Evolutionary conservation across 306 rosid genomes (phyloP), one percentile per base, ranked within the genome.

Genomic region (Purshia tridentata): DNA sequence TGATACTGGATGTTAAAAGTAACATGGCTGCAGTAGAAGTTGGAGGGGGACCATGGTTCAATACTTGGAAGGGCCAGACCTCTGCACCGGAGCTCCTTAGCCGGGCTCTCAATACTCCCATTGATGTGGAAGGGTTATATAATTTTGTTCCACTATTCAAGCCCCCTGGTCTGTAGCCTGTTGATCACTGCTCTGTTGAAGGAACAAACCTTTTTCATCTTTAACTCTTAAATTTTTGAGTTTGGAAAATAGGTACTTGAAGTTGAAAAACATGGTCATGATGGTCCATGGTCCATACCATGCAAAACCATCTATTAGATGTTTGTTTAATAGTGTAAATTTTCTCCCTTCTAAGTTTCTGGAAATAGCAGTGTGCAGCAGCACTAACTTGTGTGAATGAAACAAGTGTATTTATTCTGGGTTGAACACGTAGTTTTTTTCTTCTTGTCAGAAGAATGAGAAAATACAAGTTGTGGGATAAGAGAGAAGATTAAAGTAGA

Each of bases 11-110:
- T 57, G 97, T 91, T 22, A 67, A 78, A 65, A 93, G 98, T 69
- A 81, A 93, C 69, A 85, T 89, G 96, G 98, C 93, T 13, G 96
- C 93, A 15, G 20, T 89, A 52, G 98, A 93, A 81, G 90, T 93
- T 50, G 97, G 98, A 82, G 97, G 97, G 16, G 97, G 98, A 46
- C 98, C 98, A 41, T 93, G 98, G 98, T 88, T 91, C 79, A 86
- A 64, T 83, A 67, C 86, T 74, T 93, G 97, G 98, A 93, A 89
- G 82, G 98, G 91, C 13, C 74, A 85, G 54, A 82, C 97, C 13
- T 40, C 84, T 51, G 74, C 72, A 20, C 85, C 92, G 6, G 86
- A 74, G 56, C 67, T 77, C 75, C 69, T 93, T 77, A 70, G 49
- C 19, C 70, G 73, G 10, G 96, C 92, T 64, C 75, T 93, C 51